A percentile compares a stretch with the other conserved stretches of the same genome.
phyloP scores from a whole-genome alignment of 2,329 filamentous ascomycete species.

The Aspergillus quadricinctus region DNA sequence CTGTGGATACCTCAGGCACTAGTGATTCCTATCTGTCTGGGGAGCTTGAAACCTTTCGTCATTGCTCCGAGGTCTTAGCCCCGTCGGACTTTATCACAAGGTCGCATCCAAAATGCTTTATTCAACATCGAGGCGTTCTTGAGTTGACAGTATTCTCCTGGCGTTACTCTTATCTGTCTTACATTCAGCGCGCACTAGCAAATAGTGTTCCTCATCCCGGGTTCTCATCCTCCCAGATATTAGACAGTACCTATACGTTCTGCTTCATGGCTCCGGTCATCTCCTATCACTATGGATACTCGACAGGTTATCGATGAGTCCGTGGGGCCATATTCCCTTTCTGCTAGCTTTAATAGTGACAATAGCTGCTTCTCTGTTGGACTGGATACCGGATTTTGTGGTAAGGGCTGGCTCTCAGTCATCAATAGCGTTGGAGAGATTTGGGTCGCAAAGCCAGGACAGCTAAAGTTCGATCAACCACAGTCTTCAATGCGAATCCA shows the following conservation, averaged over 20 bases:
- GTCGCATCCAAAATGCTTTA: not conserved
- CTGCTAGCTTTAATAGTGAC: constrained; percentile 80
- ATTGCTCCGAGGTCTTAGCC: not conserved
- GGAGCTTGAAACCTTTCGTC: not conserved
- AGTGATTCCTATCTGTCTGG: not conserved
- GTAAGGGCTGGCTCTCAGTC: constrained; percentile 47
- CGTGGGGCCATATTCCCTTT: constrained; percentile 69
- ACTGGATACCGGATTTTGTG: constrained; percentile 77
- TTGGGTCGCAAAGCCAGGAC: not conserved
- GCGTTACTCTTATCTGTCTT: not conserved
- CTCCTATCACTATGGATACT: constrained; percentile 68
- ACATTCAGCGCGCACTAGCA: constrained; percentile 6
- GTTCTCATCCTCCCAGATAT: not conserved
- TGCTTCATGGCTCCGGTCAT: constrained; percentile 4
- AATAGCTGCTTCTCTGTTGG: constrained; percentile 82
- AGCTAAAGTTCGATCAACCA: constrained; percentile 13
- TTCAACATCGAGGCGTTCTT: not conserved
- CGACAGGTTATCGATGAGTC: constrained; percentile 78
- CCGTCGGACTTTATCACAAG: not conserved
- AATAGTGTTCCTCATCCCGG: constrained; percentile 3
- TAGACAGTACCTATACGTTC: not conserved
- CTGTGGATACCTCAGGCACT: not conserved
- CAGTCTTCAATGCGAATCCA: constrained; percentile 70
- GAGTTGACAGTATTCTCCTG: not conserved
- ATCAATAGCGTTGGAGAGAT: not conserved